Conservation (phyloP, 192 early-diverging fungal genomes). For the Chytriomyces sp. region DNA sequence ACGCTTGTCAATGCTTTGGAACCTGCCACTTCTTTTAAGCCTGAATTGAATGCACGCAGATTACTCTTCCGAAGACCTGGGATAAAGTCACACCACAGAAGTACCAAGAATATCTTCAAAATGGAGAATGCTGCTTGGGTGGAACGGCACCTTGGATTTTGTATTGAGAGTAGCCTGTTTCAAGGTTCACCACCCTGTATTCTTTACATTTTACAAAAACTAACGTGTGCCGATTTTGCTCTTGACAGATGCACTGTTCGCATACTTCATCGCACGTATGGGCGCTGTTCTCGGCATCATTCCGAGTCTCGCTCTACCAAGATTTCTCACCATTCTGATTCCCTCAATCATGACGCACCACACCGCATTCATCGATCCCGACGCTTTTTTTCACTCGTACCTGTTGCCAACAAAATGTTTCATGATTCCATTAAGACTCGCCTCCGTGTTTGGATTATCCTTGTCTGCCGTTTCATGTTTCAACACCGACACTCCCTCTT, state of each 20-base stretch:
- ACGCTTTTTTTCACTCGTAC: neutral
- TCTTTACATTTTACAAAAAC: too few relatives aligned
- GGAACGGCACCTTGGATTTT: too few relatives aligned
- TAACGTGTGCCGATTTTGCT: too few relatives aligned
- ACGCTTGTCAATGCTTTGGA: too few relatives aligned
- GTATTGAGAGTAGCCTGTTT: too few relatives aligned
- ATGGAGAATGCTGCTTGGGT: too few relatives aligned
- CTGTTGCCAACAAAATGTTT: neutral
- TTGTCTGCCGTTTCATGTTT: constrained; percentile 5
- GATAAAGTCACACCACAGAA: too few relatives aligned
- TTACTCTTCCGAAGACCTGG: too few relatives aligned
- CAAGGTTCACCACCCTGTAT: too few relatives aligned
- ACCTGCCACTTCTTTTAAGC: too few relatives aligned
- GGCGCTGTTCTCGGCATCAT: neutral
- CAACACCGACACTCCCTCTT: constrained; percentile 15
- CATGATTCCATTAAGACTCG: constrained; percentile 2
- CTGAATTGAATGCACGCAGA: too few relatives aligned
- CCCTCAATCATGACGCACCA: constrained; percentile 24
- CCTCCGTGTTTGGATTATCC: constrained; percentile 4
- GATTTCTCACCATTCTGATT: constrained; percentile 2
- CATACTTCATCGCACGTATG: neutral
- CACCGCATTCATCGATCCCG: constrained; percentile 18
- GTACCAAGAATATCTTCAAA: too few relatives aligned
- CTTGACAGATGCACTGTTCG: constrained; percentile 12
- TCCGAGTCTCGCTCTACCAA: neutral